Evolutionary conservation across 768 basidiomycete genomes (phyloP).

Genomic region (Kondoa malvinella): DNA sequence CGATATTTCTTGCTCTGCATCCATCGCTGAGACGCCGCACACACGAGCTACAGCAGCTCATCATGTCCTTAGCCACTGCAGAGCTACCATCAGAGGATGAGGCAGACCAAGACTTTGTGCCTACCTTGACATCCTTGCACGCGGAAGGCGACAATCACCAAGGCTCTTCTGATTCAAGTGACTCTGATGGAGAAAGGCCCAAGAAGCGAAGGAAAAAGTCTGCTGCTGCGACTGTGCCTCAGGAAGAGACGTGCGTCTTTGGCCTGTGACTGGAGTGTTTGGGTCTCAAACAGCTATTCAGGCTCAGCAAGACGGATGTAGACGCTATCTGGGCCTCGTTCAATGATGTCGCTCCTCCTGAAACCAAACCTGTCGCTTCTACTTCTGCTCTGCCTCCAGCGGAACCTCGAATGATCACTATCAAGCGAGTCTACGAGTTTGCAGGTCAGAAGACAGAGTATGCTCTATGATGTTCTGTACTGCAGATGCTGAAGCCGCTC

Average conservation of each 20-base stretch:
- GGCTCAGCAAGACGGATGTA: slow-evolving; percentile 15
- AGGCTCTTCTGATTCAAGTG: background rate
- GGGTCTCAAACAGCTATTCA: background rate
- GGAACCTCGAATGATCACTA: slow-evolving; percentile 44
- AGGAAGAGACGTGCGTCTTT: background rate
- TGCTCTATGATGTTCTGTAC: slow-evolving; percentile 26
- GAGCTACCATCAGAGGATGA: background rate
- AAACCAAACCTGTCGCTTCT: background rate
- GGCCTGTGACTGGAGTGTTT: background rate
- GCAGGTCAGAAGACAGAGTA: slow-evolving; percentile 62
- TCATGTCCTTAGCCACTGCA: background rate
- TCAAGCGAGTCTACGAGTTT: slow-evolving; percentile 53
- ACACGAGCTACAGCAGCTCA: too few species aligned
- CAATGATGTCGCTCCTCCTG: slow-evolving; percentile 13
- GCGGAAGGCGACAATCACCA: background rate
- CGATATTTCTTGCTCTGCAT: too few species aligned
- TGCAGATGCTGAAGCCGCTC: background rate
- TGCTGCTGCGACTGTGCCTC: background rate
- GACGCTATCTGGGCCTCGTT: slow-evolving; percentile 25
- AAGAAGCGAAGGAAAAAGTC: background rate
- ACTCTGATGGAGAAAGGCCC: background rate
- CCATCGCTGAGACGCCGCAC: too few species aligned
- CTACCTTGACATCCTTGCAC: background rate
- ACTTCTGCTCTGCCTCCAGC: background rate
- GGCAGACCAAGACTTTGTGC: slow-evolving; percentile 1